Base-by-base conservation (phyloP, 2,329 filamentous ascomycete genomes). In the Endocalyx cinctus region DNA sequence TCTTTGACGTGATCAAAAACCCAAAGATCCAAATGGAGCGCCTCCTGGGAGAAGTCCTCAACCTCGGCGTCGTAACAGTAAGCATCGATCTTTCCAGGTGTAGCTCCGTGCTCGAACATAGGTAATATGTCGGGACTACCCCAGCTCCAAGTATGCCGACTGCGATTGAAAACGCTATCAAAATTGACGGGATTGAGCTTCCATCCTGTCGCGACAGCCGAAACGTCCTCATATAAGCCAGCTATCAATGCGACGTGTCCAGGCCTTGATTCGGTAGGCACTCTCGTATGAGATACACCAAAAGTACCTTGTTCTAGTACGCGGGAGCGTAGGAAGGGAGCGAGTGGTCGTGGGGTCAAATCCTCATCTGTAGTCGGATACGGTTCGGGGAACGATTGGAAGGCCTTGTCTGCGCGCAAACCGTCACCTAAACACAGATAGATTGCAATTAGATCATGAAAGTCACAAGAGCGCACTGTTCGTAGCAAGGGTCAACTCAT, bases 121-220 rank as follows among this genome's bases (percentile, higher is more conserved):
- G 86, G 86, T 46, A 98, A 64, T 51, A 98, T 98, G 62, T 98
- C 92, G 2, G 92, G 92, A 54, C 89, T 96, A 3, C 92, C 92
- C 92, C 92, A 98, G 60, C 89, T 95, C 92, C 92, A 98, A 6
- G 94, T 98, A 63, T 98, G 94, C 28, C 83, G 74, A 56, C 90
- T 97, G 42, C 87, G 79, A 59, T 98, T 98, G 74, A 98, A 98
- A 10, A 98, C 88, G 53, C 90, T 97, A 65, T 98, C 92, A 54
- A 98, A 98, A 56, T 97, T 85, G 54, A 98, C 92, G 0, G 92
- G 92, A 57, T 98, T 98, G 48, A 96, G 67, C 64, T 98, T 97
- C 92, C 92, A 98, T 12, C 92, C 92, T 1, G 94, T 98, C 18
- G 85, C 94, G 14, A 98, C 92, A 3, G 92, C 85, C 20, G 92